Evolutionary conservation across 108 stramenopile species (phyloP).

Genomic region (Schizochytrium sp.): DNA sequence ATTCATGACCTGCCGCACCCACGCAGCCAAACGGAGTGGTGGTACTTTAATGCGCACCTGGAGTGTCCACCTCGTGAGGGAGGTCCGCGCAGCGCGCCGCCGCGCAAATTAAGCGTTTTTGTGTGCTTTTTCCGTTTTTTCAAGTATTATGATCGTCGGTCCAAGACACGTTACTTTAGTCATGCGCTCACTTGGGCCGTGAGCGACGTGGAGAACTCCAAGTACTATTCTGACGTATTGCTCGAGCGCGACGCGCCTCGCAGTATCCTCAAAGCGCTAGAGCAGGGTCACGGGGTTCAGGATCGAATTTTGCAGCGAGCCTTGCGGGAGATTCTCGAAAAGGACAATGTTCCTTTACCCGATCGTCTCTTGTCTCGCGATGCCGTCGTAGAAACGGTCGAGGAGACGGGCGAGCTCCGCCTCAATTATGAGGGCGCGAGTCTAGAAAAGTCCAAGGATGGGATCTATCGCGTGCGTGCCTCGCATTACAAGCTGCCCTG

Average conservation of each 20-base stretch:
- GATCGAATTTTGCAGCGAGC: constrained; percentile 8
- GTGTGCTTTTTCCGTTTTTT: constrained; percentile 13
- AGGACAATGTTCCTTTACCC: constrained; percentile 17
- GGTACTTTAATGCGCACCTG: constrained; percentile 19
- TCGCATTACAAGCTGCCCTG: not conserved
- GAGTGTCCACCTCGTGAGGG: not conserved
- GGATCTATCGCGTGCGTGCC: not conserved
- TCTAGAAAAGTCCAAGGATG: not conserved
- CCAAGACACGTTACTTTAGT: not conserved
- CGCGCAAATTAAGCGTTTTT: not conserved
- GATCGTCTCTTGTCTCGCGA: constrained; percentile 18
- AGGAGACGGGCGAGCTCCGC: not conserved
- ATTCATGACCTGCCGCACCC: constrained; percentile 22
- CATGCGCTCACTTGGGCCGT: not conserved
- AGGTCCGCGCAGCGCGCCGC: not conserved
- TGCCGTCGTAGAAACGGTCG: not conserved
- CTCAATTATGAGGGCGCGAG: not conserved
- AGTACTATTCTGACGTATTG: not conserved
- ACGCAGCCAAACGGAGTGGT: constrained; percentile 18
- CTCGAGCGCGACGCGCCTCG: constrained; percentile 19
- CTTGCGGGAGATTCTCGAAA: not conserved
- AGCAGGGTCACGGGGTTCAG: not conserved
- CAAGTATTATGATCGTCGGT: not conserved
- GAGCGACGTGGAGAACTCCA: not conserved
- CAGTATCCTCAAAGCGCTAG: not conserved